Evolutionary conservation across 2,329 filamentous ascomycete genomes (phyloP), one percentile per base, ranked within the genome.

Genomic region (Pezicula radicicola): DNA sequence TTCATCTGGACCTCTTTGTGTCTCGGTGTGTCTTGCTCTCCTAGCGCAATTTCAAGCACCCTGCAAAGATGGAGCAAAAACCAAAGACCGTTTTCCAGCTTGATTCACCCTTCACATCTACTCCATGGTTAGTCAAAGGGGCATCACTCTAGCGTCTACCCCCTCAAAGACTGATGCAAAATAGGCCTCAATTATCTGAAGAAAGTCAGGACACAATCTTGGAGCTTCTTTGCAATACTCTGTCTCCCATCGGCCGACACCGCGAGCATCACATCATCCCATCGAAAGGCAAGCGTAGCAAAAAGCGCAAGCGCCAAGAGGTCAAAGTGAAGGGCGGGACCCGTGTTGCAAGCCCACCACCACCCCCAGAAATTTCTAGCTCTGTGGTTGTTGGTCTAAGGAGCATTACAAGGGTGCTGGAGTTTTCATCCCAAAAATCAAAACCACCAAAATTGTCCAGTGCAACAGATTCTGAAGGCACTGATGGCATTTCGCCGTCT

Each of bases 191-290:
- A 40, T 75, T 88, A 41, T 72, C 74, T 2, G 63, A 70, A 16
- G 72, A 81, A 46, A 75, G 88, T 48, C 84, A 88, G 66, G 78
- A 85, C 48, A 74, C 76, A 4, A 85, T 89, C 36, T 64, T 89
- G 9, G 84, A 88, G 56, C 72, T 90, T 46, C 73, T 89, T 5
- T 87, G 81, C 78, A 90, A 86, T 53, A 70, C 89, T 18, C 68
- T 90, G 42, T 70, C 75, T 0, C 86, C 87, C 2, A 68, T 91
- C 13, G 86, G 86, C 1, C 74, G 80, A 50, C 72, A 89, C 66
- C 81, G 85, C 13, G 71, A 70, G 56, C 70, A 70, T 30, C 72
- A 87, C 60, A 64, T 75, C 36, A 72, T 69, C 15, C 72, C 76
- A 4, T 89, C 86, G 9, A 83, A 79, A 63, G 85, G 86, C 41